A percentile compares a stretch with the other conserved stretches of the same genome.
Evolutionary conservation across 2,329 filamentous ascomycete species (phyloP).

Genomic region (Epichloe brachyelytri): DNA sequence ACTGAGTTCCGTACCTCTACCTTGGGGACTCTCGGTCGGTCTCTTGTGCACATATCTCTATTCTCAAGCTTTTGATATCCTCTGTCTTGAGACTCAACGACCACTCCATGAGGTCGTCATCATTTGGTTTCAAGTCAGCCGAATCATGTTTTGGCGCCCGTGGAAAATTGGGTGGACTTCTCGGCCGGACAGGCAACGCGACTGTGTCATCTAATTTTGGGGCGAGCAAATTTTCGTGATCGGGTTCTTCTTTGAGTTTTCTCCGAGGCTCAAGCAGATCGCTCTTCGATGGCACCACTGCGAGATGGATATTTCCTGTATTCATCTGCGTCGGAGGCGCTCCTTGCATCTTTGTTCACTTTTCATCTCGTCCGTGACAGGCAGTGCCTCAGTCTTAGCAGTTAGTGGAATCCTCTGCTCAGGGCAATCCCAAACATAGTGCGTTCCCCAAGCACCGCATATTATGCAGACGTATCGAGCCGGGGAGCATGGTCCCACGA

Average conservation of each 20-base stretch:
- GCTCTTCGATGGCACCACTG: neutral
- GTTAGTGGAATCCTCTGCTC: neutral
- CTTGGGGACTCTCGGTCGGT: neutral
- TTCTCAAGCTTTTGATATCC: neutral
- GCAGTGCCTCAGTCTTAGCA: neutral
- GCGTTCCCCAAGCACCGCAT: neutral
- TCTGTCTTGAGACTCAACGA: neutral
- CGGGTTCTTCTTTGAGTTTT: neutral
- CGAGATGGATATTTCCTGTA: neutral
- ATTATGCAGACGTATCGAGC: constrained; percentile 3
- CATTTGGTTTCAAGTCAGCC: neutral
- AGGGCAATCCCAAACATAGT: constrained; percentile 4
- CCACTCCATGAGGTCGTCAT: neutral
- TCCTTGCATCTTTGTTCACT: neutral
- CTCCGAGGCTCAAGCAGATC: neutral
- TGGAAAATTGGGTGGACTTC: neutral
- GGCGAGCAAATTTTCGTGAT: neutral
- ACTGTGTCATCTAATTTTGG: neutral
- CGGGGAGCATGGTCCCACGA: neutral
- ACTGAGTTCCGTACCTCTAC: neutral
- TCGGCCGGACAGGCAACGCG: neutral
- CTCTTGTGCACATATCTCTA: neutral
- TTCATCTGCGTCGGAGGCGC: neutral
- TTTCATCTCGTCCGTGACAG: neutral
- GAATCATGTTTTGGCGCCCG: neutral